Base-by-base conservation (phyloP, 441 rosid genomes). In the Dalechampia spathulata region DNA sequence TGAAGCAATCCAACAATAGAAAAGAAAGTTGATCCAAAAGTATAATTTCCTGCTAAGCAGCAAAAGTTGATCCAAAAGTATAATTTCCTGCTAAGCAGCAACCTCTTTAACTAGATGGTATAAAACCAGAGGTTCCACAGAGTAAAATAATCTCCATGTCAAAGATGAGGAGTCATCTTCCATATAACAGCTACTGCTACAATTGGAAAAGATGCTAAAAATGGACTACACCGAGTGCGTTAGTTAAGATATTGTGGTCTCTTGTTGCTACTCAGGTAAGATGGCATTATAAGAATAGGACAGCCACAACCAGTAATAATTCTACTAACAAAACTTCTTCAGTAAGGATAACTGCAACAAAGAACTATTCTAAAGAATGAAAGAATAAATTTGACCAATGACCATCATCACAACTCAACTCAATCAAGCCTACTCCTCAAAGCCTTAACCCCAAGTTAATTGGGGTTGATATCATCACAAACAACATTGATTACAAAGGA, bases 401-500 rank as follows among this genome's bases (percentile, higher is more conserved):
- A 51, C 39, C 32, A 44, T 22, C 59, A 44, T 28, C 23, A 15
- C 5, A 57, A n/a, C n/a, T n/a, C n/a, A n/a, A n/a, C n/a, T n/a
- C n/a, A n/a, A n/a, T n/a, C n/a, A n/a, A n/a, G n/a, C n/a, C n/a
- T n/a, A n/a, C n/a, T n/a, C n/a, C n/a, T n/a, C n/a, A n/a, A n/a
- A n/a, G n/a, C n/a, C n/a, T n/a, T n/a, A n/a, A n/a, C n/a, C n/a
- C n/a, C n/a, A n/a, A n/a, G n/a, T n/a, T n/a, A n/a, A n/a, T n/a
- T n/a, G n/a, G n/a, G n/a, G n/a, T n/a, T n/a, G n/a, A n/a, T n/a
- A n/a, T n/a, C n/a, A 44, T 28, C 23, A 15, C 5, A 57, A n/a
- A 62, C 45, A 51, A 32, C 21, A 41, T 63, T 51, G 68, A 56
- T 55, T 49, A 72, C 32, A 68, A 61, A 48, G n/a, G n/a, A n/a